Evolutionary conservation across 164 flowering plant species (phyloP).

Genomic region (Vitis amurensis): DNA sequence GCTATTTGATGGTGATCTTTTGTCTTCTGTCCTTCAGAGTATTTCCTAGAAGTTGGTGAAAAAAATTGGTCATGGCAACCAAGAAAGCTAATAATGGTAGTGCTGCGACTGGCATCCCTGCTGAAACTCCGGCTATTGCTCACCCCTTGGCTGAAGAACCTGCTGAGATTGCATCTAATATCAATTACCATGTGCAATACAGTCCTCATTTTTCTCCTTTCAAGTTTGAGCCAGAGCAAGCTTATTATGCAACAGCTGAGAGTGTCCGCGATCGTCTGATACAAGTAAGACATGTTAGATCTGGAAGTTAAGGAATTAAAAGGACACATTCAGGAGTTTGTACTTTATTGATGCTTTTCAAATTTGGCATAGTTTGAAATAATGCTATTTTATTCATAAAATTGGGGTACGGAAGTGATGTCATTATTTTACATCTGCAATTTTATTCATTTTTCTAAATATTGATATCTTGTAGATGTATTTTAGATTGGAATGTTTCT

Average conservation of each 20-base stretch:
- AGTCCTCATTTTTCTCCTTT: slow-evolving; percentile 91
- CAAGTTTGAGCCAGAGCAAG: slow-evolving; percentile 92
- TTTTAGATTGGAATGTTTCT: too few species aligned
- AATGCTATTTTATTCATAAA: too few species aligned
- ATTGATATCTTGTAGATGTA: too few species aligned
- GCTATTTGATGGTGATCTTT: too few species aligned
- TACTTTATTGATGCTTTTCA: too few species aligned
- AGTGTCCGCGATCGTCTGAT: slow-evolving; percentile 84
- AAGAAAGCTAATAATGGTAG: slow-evolving; percentile 27
- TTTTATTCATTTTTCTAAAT: too few species aligned
- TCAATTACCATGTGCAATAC: slow-evolving; percentile 76
- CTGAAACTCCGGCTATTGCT: slow-evolving; percentile 57
- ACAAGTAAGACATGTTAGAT: slow-evolving; percentile 36
- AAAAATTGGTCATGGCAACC: slow-evolving; percentile 20
- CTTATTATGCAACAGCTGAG: slow-evolving; percentile 82
- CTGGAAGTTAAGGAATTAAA: too few species aligned
- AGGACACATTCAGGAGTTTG: too few species aligned
- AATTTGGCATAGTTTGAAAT: too few species aligned
- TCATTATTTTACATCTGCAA: too few species aligned
- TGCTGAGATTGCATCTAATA: slow-evolving; percentile 71
- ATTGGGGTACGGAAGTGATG: too few species aligned
- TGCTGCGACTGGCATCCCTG: slow-evolving; percentile 13
- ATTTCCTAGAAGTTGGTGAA: not conserved
- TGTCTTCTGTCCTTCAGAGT: too few species aligned
- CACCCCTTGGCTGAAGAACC: slow-evolving; percentile 67